Base-by-base conservation (phyloP, 176 grass and related monocot genomes). In the Carex pumila region DNA sequence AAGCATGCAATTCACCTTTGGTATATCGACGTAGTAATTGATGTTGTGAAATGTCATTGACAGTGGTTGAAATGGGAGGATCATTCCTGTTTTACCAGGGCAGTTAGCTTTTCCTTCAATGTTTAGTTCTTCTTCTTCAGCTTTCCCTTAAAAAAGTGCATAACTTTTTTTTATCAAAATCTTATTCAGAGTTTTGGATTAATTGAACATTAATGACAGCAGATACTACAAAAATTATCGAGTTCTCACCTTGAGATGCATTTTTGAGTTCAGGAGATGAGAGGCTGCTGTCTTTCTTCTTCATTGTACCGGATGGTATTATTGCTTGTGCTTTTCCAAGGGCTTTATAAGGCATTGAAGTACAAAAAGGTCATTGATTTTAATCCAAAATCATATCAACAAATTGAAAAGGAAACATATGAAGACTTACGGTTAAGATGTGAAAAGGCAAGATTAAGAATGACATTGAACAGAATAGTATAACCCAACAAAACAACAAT, bases 31-130 rank as follows among this genome's bases (percentile, higher is more conserved):
- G 74, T 86, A 94, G 64, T 94, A 94, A 80, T 86, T 91, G 22
- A 94, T 88, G 66, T 88, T 85, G 65, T 91, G 84, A 56, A 94
- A 94, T 37, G 92, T 90, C 92, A 94, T 90, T 19, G 76, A 87
- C 72, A 88, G 43, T 41, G 89, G 89, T 85, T 90, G 92, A 82
- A 94, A 94, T 59, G 92, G 89, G 50, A 94, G 76, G 72, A 85
- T 89, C 92, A 94, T 94, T 84, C 87, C 92, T 69, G 37, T 94
- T 21, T 79, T 89, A 36, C n/a, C 1, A 5, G 18, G 19, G 4
- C 53, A 11, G 34, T 65, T 75, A 73, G 29, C 84, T 55, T 86
- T 79, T 49, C 17, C 75, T 84, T 77, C 58, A 41, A 53, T 53
- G 0, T 39, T 63, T 34, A 49, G 13, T 32, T 60, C 21, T 61